Evolutionary conservation across 2,329 filamentous ascomycete species (phyloP).

Genomic region (Cladophialophora psammophila): DNA sequence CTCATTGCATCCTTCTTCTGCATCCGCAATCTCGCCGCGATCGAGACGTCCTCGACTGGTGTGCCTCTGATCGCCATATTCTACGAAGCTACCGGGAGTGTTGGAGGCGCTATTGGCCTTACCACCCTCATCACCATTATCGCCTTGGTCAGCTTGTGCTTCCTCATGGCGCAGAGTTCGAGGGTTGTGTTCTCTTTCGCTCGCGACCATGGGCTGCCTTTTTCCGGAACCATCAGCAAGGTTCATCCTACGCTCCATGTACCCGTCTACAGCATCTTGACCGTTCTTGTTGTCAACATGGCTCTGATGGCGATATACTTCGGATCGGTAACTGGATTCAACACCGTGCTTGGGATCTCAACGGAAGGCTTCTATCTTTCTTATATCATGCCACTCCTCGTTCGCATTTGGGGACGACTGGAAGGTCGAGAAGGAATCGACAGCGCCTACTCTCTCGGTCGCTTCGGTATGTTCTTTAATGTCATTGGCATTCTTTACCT

Average conservation of each 20-base stretch:
- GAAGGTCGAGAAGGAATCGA: constrained; percentile 47
- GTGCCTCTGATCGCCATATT: constrained; percentile 57
- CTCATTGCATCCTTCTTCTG: constrained; percentile 39
- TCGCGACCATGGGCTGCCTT: constrained; percentile 22
- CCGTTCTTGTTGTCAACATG: constrained; percentile 54
- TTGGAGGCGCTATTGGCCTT: constrained; percentile 53
- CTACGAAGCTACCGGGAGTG: constrained; percentile 52
- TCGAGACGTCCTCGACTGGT: constrained; percentile 48
- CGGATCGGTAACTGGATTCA: constrained; percentile 62
- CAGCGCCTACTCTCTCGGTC: constrained; percentile 49
- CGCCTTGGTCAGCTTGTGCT: constrained; percentile 42
- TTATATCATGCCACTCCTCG: constrained; percentile 63
- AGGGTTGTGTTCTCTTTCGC: constrained; percentile 52
- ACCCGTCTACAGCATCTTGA: constrained; percentile 44
- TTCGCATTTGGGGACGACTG: constrained; percentile 58
- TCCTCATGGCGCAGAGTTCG: constrained; percentile 57
- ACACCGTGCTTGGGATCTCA: constrained; percentile 63
- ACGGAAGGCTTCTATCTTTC: constrained; percentile 67
- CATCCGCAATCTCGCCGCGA: constrained; percentile 39
- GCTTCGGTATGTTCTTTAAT: constrained; percentile 55
- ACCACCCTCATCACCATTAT: constrained; percentile 45
- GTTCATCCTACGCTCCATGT: constrained; percentile 57
- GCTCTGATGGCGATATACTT: constrained; percentile 64
- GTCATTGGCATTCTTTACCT: constrained; percentile 60
- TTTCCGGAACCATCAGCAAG: constrained; percentile 40